These are phyloP conservation scores for Cicer chorassanicum DNA, from an alignment of 306 rosid species.

Conservation along the genomic window DNA sequence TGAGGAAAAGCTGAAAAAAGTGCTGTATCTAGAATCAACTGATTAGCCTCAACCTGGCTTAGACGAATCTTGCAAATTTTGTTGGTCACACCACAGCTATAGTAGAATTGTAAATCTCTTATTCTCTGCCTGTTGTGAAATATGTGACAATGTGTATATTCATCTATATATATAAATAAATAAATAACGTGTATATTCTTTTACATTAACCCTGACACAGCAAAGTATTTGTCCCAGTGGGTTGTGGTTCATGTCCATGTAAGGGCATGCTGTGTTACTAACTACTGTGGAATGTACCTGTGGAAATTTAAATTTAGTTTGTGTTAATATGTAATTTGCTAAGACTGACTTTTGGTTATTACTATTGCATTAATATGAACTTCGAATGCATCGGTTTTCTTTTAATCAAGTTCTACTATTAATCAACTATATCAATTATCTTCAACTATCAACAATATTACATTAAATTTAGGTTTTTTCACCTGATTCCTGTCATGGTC, in stretches of 20 bases:
- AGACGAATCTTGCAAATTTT: slow-evolving; percentile 37
- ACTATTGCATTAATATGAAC: background rate
- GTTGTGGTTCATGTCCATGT: background rate
- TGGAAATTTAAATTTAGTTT: slow-evolving; percentile 5
- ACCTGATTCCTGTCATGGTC: no score
- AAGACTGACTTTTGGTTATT: no score
- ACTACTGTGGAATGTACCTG: background rate
- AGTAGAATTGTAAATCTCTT: slow-evolving; percentile 31
- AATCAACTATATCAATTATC: no score
- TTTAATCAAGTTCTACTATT: no score
- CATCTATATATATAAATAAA: background rate
- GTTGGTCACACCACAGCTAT: slow-evolving; percentile 33
- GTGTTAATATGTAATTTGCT: no score
- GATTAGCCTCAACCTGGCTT: slow-evolving; percentile 34
- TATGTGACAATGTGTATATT: slow-evolving; percentile 36
- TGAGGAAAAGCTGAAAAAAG: slow-evolving; percentile 37
- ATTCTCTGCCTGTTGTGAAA: slow-evolving; percentile 18
- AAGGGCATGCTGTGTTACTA: background rate
- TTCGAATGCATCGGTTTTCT: no score
- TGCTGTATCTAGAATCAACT: slow-evolving; percentile 34
- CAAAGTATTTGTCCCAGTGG: background rate
- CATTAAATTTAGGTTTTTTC: no score
- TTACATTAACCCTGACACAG: slow-evolving; percentile 10
- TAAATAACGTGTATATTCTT: background rate
- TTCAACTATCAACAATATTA: no score